Conservation (phyloP, 345 rosid species). For the Noccaea bulbosa region DNA sequence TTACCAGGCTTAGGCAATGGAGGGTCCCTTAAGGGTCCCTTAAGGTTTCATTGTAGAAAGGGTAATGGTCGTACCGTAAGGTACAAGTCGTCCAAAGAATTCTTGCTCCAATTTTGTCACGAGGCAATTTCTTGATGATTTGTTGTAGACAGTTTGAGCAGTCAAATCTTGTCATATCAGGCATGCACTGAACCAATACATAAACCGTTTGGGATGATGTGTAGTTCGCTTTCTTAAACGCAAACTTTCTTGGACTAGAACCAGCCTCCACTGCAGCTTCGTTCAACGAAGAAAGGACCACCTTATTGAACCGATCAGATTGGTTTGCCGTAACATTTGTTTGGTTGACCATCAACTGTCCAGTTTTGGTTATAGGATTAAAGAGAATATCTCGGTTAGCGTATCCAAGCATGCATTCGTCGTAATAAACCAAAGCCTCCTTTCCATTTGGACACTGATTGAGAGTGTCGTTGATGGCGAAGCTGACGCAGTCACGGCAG, state of each 20-base stretch:
- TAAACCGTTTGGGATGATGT: conserved; percentile 35
- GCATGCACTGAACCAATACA: conserved; percentile 54
- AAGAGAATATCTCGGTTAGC: conserved; percentile 23
- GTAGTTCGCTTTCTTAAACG: background rate
- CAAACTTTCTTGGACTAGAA: conserved; percentile 43
- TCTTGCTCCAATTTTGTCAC: conserved; percentile 37
- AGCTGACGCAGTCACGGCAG: conserved; percentile 46
- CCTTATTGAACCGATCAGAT: background rate
- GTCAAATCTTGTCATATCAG: conserved; percentile 34
- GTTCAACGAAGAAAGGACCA: conserved; percentile 8
- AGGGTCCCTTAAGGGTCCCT: background rate
- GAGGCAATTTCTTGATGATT: conserved; percentile 7
- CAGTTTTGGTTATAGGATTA: background rate
- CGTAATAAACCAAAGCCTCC: conserved; percentile 36
- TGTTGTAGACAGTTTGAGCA: conserved; percentile 43
- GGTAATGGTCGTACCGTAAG: conserved; percentile 22
- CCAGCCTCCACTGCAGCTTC: conserved; percentile 21
- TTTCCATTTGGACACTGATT: conserved; percentile 36
- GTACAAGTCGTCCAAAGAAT: conserved; percentile 25
- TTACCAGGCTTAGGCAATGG: conserved; percentile 7
- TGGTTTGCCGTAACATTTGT: background rate
- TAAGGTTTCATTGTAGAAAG: conserved; percentile 22
- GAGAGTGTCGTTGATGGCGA: background rate
- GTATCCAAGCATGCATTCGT: conserved; percentile 48
- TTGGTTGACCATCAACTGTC: background rate